These are phyloP conservation scores for Cyclotella cryptica DNA, from an alignment of 108 stramenopile species.

Conservation along the genomic window DNA sequence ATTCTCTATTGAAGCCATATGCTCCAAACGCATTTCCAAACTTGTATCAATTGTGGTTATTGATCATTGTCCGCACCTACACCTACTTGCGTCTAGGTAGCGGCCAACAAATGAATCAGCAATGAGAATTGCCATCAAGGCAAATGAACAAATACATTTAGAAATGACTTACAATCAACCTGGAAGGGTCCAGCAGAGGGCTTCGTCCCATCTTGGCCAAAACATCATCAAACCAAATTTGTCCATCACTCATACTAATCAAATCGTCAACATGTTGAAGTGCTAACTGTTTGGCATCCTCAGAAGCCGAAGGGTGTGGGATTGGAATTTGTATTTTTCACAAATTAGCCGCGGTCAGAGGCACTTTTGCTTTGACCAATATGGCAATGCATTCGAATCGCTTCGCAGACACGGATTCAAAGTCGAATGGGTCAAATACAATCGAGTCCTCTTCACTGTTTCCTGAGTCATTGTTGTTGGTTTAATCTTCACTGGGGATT, in stretches of 20 bases:
- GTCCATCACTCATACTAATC: constrained; percentile 93
- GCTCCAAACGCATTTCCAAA: constrained; percentile 65
- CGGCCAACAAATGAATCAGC: neutral
- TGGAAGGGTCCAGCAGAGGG: constrained; percentile 84
- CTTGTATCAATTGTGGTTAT: constrained; percentile 69
- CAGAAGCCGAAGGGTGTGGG: constrained; percentile 61
- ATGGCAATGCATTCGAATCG: constrained; percentile 70
- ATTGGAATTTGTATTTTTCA: constrained; percentile 86
- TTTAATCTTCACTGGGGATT: constrained; percentile 52
- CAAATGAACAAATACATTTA: neutral
- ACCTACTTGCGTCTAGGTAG: constrained; percentile 69
- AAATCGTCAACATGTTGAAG: constrained; percentile 89
- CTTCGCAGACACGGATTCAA: constrained; percentile 68
- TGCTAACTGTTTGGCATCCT: constrained; percentile 72
- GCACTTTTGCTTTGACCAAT: constrained; percentile 74
- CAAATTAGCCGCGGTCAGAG: constrained; percentile 77
- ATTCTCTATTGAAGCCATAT: constrained; percentile 49
- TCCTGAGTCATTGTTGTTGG: constrained; percentile 28
- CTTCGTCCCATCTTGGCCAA: constrained; percentile 59
- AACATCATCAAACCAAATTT: constrained; percentile 79
- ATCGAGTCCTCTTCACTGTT: constrained; percentile 38
- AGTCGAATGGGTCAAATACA: constrained; percentile 67
- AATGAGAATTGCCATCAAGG: neutral
- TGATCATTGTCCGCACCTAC: constrained; percentile 86
- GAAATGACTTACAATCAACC: constrained; percentile 54